Evolutionary conservation across 345 rosid genomes (phyloP).

Genomic region (Cardamine chenopodiifolia): DNA sequence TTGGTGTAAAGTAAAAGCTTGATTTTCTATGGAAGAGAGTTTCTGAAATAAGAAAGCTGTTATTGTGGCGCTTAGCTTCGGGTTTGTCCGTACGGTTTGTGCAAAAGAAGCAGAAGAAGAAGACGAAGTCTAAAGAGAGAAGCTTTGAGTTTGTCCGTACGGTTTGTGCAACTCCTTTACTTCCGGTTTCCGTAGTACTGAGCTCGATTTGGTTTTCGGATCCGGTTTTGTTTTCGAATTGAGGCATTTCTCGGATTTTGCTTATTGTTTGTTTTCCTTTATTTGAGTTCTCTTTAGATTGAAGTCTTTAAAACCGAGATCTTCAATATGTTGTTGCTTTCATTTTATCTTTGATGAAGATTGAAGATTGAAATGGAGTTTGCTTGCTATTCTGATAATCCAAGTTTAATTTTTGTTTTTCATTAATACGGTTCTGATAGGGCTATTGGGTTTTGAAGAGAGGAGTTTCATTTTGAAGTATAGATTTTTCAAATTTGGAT

Average conservation of each 20-base stretch:
- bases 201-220: constrained; percentile 26
- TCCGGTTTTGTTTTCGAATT: constrained; percentile 24
- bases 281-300: constrained; percentile 18
- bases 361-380: constrained; percentile 34
- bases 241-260: constrained; percentile 22
- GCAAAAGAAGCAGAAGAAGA: not conserved
- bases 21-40: constrained; percentile 15
- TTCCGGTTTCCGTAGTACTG: not conserved
- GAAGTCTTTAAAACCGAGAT: constrained; percentile 10
- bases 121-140: not conserved
- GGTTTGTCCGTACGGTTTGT: constrained; percentile 44
- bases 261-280: constrained; percentile 26
- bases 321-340: constrained; percentile 22
- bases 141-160: constrained; percentile 17
- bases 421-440: not conserved
- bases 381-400: not conserved
- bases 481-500: constrained; percentile 2
- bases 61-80: constrained; percentile 40
- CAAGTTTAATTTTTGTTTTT: not conserved
- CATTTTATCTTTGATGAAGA: constrained; percentile 3
- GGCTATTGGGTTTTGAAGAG: constrained; percentile 5
- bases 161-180: constrained; percentile 29
- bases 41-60: constrained; percentile 38
- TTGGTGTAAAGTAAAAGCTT: constrained; percentile 15
- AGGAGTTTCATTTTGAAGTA: constrained; percentile 1